Evolutionary conservation across 495 filamentous ascomycete genomes (phyloP), one percentile per base, ranked within the genome.

Genomic region (Daldinia decipiens): DNA sequence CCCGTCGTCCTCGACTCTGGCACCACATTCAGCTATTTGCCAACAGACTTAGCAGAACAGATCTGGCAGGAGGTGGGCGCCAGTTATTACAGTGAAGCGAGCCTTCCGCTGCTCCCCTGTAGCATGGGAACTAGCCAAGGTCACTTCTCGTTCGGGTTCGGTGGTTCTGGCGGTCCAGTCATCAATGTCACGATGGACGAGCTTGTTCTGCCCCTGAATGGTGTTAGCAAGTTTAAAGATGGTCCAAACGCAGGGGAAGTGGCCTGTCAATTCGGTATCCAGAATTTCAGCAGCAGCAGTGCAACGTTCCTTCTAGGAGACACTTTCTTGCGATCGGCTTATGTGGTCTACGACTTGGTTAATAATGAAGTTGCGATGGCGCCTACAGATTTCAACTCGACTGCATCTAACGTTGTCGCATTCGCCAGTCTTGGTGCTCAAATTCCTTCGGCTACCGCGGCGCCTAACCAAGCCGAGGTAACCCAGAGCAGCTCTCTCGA

Each of bases 291-390:
- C 50, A 72, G 82, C 26, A 88, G 82, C 47, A 73, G 82, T 5
- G 79, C 81, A 12, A 87, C 88, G 3, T 85, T 84, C 62, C 86
- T 97, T 21, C 83, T 99, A 24, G 95, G 95, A n/a, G 95, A 99
- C 78, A 97, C 95, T 0, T 98, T 98, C 82, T 82, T 99, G 11
- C 88, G 95, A 65, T 93, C 90, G 38, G 93, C 94, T 0, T 99
- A 98, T 74, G 92, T 97, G 11, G 96, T 98, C 0, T 98, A 97
- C 76, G 95, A 98, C 72, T 82, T 99, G 5, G 84, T 85, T 36
- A 97, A 97, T 79, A 94, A 97, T 79, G 84, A 95, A 77, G 92
- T 99, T 61, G 92, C 85, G 7, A 79, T 99, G 43, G 95, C 93
- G 9, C 89, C 91, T 56, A 97, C 95, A 7, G 87, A 92, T 45